Evolutionary conservation across 768 basidiomycete genomes (phyloP), one percentile per base, ranked within the genome.

Genomic region (Pulveroboletus sp.): DNA sequence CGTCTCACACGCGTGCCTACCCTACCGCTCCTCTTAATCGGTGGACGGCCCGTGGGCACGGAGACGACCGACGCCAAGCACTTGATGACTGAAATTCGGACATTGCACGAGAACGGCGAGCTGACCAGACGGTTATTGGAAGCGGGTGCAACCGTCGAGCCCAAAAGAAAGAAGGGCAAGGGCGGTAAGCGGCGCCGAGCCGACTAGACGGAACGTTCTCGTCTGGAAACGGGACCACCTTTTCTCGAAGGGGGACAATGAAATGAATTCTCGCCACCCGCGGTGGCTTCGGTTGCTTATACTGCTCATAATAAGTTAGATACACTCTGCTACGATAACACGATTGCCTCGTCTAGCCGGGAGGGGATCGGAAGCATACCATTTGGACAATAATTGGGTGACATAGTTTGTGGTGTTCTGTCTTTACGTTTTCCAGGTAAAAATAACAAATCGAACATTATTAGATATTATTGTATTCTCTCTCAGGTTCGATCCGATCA

Each of bases 21-120:
- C 14, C 70, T 90, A 7, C 86, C 89, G 14, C 63, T 89, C 26
- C 75, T 91, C 5, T 71, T 92, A 45, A 64, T 92, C 38, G 83
- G 82, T 16, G 89, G 89, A 30, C 71, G 73, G 40, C 64, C 76
- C 14, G 68, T 86, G 14, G 81, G 81, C 14, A 63, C 74, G 0
- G 54, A 48, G 2, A 27, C 52, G 0, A 5, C 43, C 1, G 51
- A 66, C n/a, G 23, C 46, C 11, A 59, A 43, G 47, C 44, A 22
- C 6, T 17, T 65, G 22, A 67, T 83, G 34, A 67, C 73, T 14
- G 73, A 80, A 17, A 76, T 89, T 53, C 74, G 76, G 34, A 73
- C 60, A 40, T 67, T 86, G 31, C 60, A 76, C 34, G 65, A 73
- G 42, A 71, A 62, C 31, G 83, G 81, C 35, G 73, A 81, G 49